These are phyloP conservation scores for Rhodotorula graminis DNA, from an alignment of 768 basidiomycete genomes.

Conservation along the genomic window DNA sequence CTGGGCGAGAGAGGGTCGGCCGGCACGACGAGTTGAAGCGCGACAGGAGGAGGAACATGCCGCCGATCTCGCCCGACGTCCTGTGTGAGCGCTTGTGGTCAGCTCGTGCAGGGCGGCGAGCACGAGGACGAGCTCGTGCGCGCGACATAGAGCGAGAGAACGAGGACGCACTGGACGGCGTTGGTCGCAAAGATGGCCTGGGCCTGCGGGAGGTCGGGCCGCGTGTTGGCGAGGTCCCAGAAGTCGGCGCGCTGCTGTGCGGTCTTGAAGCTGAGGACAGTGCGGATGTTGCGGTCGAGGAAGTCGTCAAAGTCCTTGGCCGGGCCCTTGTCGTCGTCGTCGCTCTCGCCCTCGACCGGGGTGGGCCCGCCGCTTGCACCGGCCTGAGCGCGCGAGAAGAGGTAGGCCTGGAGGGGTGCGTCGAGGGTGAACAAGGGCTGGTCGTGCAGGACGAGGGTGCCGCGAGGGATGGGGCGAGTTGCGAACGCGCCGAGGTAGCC, in stretches of 20 bases:
- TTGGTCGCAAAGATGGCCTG: conserved; percentile 35
- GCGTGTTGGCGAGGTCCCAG: conserved; percentile 30
- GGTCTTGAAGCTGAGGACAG: conserved; percentile 19
- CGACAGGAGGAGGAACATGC: conserved; percentile 29
- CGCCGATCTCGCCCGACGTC: conserved; percentile 28
- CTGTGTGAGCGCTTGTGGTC: background rate
- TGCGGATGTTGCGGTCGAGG: conserved; percentile 20
- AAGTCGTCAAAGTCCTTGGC: conserved; percentile 30
- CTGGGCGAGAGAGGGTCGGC: conserved; percentile 23
- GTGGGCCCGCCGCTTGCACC: conserved; percentile 23
- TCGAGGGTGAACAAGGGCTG: conserved; percentile 27
- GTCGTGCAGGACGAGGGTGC: conserved; percentile 28
- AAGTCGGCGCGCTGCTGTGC: conserved; percentile 17
- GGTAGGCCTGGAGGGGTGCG: conserved; percentile 32
- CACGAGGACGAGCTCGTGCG: background rate
- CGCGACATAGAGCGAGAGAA: too few species aligned
- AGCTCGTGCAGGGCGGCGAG: too few species aligned
- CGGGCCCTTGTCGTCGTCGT: conserved; percentile 22
- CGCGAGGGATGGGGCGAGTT: background rate
- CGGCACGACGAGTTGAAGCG: conserved; percentile 34
- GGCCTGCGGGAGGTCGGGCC: conserved; percentile 14
- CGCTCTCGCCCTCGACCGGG: conserved; percentile 29
- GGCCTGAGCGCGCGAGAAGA: conserved; percentile 24
- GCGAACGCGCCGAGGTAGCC: conserved; percentile 35
- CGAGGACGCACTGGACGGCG: conserved; percentile 30